phyloP scores from a whole-genome alignment of 306 rosid genomes.

The Ochetophila trinervis region DNA sequence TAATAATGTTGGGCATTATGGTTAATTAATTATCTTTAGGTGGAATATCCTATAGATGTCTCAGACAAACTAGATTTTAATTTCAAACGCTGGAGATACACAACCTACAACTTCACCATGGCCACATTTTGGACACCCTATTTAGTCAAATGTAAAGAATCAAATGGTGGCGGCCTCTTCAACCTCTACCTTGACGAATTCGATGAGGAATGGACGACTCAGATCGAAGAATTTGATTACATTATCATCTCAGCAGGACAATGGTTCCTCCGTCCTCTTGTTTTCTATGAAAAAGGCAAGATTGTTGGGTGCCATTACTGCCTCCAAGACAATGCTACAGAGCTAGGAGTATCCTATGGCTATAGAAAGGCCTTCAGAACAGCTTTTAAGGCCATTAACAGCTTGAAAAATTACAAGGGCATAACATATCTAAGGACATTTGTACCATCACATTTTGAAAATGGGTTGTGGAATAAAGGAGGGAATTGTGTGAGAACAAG shows the following conservation, averaged over 20 bases:
- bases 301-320: slow-evolving; percentile 72
- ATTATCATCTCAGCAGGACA: slow-evolving; percentile 74
- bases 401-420: slow-evolving; percentile 52
- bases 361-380: slow-evolving; percentile 62
- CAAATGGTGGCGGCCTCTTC: slow-evolving; percentile 43
- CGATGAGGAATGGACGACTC: slow-evolving; percentile 60
- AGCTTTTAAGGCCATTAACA: slow-evolving; percentile 62
- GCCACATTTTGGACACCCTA: slow-evolving; percentile 78
- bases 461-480: slow-evolving; percentile 75
- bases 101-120: slow-evolving; percentile 75
- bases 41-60: slow-evolving; percentile 74
- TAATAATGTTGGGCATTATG: too few species aligned
- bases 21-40: slow-evolving; percentile 31
- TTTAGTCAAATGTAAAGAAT: slow-evolving; percentile 52
- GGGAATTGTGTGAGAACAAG: slow-evolving; percentile 66
- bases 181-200: slow-evolving; percentile 70
- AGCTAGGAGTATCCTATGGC: slow-evolving; percentile 61
- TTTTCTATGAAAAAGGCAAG: slow-evolving; percentile 46
- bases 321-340: slow-evolving; percentile 49
- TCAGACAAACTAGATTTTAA: slow-evolving; percentile 49
- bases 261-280: slow-evolving; percentile 66
- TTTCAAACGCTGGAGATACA: slow-evolving; percentile 69
- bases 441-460: slow-evolving; percentile 81
- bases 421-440: slow-evolving; percentile 60
- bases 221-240: slow-evolving; percentile 53